Conservation (phyloP, 768 basidiomycete species). For the Suillus tomentosus region DNA sequence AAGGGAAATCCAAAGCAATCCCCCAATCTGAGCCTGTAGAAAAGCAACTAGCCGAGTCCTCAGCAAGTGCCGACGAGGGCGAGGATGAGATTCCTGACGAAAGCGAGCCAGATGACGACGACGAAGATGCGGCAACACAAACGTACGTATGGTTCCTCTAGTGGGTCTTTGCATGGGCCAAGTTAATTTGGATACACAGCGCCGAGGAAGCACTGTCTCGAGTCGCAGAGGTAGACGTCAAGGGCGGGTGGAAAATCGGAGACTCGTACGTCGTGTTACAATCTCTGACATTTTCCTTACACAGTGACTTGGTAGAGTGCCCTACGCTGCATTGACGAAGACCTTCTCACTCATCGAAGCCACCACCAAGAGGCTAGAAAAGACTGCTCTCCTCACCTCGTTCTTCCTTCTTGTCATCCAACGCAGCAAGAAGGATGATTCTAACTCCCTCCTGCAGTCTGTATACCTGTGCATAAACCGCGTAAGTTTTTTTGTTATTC, state of each 20-base stretch:
- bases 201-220: constrained; percentile 68
- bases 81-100: constrained; percentile 42
- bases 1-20: constrained; percentile 23
- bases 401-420: constrained; percentile 91
- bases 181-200: constrained; percentile 30
- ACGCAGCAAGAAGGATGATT: constrained; percentile 74
- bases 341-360: constrained; percentile 88
- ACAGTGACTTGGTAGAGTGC: constrained; percentile 57
- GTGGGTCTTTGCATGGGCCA: not conserved
- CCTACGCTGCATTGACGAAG: constrained; percentile 90
- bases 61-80: constrained; percentile 37
- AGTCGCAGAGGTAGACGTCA: constrained; percentile 70
- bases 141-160: constrained; percentile 47
- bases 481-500: constrained; percentile 41
- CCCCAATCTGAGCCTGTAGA: constrained; percentile 23
- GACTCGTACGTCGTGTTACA: constrained; percentile 60
- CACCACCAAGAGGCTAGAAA: constrained; percentile 95
- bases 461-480: constrained; percentile 98
- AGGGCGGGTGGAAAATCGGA: constrained; percentile 83
- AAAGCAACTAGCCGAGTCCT: constrained; percentile 36
- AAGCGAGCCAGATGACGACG: constrained; percentile 46
- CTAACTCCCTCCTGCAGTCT: constrained; percentile 76
- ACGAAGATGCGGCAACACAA: constrained; percentile 57
- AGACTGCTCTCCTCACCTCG: constrained; percentile 82
- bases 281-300: not conserved